Percentiles rank a stretch among this genome's conserved stretches.
Evolutionary conservation across 2,329 filamentous ascomycete species (phyloP).

Genomic region (Botryosphaeria dothidea): DNA sequence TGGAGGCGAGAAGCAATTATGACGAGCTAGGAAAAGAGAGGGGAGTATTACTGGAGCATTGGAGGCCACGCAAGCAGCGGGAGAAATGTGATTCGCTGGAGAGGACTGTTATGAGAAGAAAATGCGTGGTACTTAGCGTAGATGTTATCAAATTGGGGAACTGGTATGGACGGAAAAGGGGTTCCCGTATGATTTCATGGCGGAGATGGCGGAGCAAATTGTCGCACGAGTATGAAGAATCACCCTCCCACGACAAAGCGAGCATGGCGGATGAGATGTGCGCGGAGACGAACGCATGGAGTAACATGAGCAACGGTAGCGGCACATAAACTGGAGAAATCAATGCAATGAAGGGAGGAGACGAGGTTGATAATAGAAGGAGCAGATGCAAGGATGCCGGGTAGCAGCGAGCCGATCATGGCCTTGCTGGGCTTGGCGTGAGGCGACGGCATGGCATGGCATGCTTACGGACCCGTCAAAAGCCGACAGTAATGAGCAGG

Average conservation of each 20-base stretch:
- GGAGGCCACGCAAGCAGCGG: neutral
- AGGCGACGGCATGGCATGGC: neutral
- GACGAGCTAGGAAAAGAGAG: neutral
- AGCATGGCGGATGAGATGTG: neutral
- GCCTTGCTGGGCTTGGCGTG: neutral
- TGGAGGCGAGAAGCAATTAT: neutral
- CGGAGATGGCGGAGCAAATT: slow-evolving; percentile 1
- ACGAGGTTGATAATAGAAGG: slow-evolving; percentile 2
- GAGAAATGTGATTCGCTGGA: neutral
- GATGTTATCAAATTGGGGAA: neutral
- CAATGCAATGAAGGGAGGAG: neutral
- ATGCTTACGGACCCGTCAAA: neutral
- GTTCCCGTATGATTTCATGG: slow-evolving; percentile 12
- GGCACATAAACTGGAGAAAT: neutral
- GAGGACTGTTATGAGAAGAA: too few relatives aligned
- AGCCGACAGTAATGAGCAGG: neutral
- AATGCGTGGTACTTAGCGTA: neutral
- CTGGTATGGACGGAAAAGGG: slow-evolving; percentile 10
- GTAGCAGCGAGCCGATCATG: neutral
- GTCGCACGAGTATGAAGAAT: neutral
- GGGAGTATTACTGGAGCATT: neutral
- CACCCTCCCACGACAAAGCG: neutral
- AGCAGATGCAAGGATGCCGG: neutral
- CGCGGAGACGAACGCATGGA: neutral
- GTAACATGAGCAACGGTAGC: neutral